These are phyloP conservation scores for Cyclospora cayetanensis DNA, from an alignment of 169 alveolate genomes.

Conservation along the genomic window DNA sequence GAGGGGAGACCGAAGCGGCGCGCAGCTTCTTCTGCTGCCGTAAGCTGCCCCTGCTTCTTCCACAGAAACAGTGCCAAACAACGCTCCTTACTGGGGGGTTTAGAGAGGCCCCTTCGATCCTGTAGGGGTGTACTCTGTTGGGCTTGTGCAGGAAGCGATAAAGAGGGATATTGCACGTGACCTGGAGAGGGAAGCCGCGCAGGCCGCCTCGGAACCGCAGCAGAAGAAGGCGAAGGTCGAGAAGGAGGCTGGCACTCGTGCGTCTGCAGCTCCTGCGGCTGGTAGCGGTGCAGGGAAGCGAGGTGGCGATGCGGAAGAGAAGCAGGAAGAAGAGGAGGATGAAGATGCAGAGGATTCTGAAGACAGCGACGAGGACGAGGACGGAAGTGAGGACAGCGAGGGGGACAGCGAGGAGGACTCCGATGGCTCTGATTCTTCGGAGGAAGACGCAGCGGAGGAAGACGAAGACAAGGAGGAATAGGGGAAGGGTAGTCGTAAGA, in stretches of 20 bases:
- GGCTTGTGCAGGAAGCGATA: background rate
- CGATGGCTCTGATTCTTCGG: background rate
- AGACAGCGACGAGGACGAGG: background rate
- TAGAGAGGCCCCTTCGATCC: background rate
- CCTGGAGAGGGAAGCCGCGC: background rate
- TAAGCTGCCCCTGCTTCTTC: background rate
- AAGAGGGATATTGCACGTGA: background rate
- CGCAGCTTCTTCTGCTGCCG: background rate
- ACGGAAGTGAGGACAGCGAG: background rate
- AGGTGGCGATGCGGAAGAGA: background rate
- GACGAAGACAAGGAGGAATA: too few relatives aligned
- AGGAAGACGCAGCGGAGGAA: background rate
- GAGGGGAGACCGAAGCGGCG: background rate
- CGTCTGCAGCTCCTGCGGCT: background rate
- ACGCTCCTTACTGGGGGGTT: background rate
- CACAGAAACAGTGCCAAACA: background rate
- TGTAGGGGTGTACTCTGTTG: background rate
- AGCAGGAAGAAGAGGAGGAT: background rate
- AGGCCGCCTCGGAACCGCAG: background rate
- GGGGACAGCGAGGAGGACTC: background rate
- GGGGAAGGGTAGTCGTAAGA: too few relatives aligned
- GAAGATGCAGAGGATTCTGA: too few relatives aligned
- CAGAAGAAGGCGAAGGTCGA: background rate
- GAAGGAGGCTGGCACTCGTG: background rate
- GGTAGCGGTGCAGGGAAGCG: background rate